Conservation (phyloP, 106 monocot genomes). For the Dendrobium huoshanense region DNA sequence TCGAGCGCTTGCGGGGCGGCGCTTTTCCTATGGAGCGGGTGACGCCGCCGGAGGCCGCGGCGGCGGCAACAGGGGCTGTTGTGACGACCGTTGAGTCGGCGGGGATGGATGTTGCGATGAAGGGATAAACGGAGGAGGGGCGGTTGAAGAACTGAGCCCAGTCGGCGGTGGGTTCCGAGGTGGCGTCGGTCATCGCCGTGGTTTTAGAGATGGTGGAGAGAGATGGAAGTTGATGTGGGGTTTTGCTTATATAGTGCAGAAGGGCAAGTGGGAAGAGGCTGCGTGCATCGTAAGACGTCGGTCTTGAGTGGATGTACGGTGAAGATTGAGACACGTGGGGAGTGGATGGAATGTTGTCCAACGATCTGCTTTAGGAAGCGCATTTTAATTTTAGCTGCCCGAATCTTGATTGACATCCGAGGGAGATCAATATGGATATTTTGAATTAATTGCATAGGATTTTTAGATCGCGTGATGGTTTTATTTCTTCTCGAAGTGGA, state of each 20-base stretch:
- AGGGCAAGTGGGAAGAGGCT: background rate
- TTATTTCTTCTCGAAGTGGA: background rate
- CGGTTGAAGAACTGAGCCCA: background rate
- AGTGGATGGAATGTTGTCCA: background rate
- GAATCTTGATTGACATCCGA: background rate
- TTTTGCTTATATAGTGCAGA: background rate
- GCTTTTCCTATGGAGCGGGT: background rate
- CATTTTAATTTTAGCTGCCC: too few relatives aligned
- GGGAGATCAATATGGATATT: background rate
- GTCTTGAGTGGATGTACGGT: background rate
- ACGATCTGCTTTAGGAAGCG: background rate
- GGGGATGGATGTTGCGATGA: background rate
- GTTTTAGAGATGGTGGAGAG: background rate
- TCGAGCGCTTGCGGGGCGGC: conserved; percentile 21
- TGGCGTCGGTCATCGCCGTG: background rate
- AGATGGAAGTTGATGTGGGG: background rate
- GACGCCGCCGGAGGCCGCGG: background rate
- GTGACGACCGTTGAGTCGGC: background rate
- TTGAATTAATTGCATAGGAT: background rate
- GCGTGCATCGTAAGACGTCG: background rate
- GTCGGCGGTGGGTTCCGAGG: background rate
- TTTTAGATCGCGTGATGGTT: background rate
- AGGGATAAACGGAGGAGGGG: background rate
- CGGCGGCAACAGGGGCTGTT: background rate
- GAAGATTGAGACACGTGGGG: background rate